These are phyloP conservation scores for Fraxinus albicans DNA, from an alignment of 305 asterid genomes.

Conservation along the genomic window DNA sequence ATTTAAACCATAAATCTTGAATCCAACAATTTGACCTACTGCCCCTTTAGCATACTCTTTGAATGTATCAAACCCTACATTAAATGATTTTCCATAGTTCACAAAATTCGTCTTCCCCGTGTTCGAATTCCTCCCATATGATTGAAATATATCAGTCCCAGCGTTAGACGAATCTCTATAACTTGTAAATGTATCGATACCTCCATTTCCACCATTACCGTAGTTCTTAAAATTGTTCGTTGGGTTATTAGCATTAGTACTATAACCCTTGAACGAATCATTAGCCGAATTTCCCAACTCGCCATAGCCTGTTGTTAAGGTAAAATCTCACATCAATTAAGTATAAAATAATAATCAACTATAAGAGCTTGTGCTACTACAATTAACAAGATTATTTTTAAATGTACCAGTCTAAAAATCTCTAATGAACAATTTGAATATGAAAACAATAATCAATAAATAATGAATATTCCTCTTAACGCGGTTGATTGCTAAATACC, in stretches of 20 bases:
- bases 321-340: neutral
- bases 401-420: neutral
- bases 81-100: slow-evolving; percentile 73
- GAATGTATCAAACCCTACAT: slow-evolving; percentile 60
- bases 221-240: slow-evolving; percentile 59
- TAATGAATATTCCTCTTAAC: neutral
- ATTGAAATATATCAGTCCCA: slow-evolving; percentile 61
- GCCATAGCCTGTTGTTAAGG: slow-evolving; percentile 40
- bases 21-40: slow-evolving; percentile 39
- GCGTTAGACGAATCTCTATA: slow-evolving; percentile 69
- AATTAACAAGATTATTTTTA: neutral
- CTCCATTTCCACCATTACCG: slow-evolving; percentile 58
- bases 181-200: slow-evolving; percentile 45
- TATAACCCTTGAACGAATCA: slow-evolving; percentile 68
- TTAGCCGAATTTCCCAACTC: slow-evolving; percentile 58
- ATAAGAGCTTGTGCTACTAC: neutral
- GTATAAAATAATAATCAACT: neutral
- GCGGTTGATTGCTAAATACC: neutral
- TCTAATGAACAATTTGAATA: neutral
- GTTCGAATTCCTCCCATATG: slow-evolving; percentile 54
- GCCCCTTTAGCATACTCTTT: slow-evolving; percentile 71
- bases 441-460: neutral
- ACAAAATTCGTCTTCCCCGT: slow-evolving; percentile 45
- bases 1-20: slow-evolving; percentile 64
- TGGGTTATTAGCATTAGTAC: slow-evolving; percentile 65